Base-by-base conservation (phyloP, 2,329 filamentous ascomycete species). In the Fusarium sp. region DNA sequence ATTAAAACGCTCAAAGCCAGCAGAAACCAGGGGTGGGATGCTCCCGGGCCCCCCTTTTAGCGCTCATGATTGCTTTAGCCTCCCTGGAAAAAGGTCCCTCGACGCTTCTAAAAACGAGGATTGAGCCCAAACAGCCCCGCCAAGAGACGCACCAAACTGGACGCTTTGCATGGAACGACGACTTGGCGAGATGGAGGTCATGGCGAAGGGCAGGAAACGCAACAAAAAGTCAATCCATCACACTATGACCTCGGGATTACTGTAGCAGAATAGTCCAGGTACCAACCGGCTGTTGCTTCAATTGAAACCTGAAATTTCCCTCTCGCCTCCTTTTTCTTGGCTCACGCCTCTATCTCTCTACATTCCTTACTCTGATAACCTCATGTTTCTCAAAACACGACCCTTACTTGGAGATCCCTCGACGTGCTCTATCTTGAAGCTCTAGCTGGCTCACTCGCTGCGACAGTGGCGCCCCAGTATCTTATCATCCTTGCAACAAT, bases 361-460 rank as follows among this genome's bases (percentile, higher is more conserved):
- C 72, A 74, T 74, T 74, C 72, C 72, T 68, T 57, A 24, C 46
- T 50, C 39, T 65, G 39, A 60, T 56, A 58, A 63, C 20, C 51
- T 60, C 63, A 51, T 67, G 49, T 31, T 51, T 53, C 56, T 34
- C 20, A 42, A 42, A 56, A 31, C 22, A 26, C 39, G 10, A 31
- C 28, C 28, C 28, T 31, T 31, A 31, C 28, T 31, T 40, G 10
- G 33, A 46, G 33, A 36, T 68, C 43, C 31, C 43, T 59, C 58
- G 53, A 51, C 63, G 67, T 70, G 67, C 53, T 69, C 53, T 40
- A 49, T 58, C 58, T 58, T 18, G 58, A 66, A 52, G 66, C 44
- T 58, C 58, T 68, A 43, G 50, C 57, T 70, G 50, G 63, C 36
- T 59, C 67, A 45, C 57, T 43, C 50, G n/a, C 63, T 70, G 67